A percentile compares a stretch with the other conserved stretches of the same genome.
phyloP scores from a whole-genome alignment of 2,329 filamentous ascomycete species.

The Aureobasidium sp. region DNA sequence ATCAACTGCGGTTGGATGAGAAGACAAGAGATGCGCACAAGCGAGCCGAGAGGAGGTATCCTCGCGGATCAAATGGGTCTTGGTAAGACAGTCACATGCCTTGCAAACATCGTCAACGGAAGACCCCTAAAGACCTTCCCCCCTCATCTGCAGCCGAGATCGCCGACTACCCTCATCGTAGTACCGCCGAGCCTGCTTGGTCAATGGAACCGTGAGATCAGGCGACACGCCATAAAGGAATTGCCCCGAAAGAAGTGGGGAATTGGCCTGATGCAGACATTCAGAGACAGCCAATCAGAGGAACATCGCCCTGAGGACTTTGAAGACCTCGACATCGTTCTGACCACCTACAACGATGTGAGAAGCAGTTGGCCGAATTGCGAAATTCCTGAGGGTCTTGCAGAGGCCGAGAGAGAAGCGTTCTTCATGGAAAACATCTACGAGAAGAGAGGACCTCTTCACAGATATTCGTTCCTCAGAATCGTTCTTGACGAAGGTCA shows the following conservation, averaged over 20 bases:
- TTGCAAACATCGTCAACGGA: conserved; percentile 38
- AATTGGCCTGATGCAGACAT: conserved; percentile 15
- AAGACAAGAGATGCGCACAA: conserved; percentile 34
- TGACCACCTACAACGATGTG: conserved; percentile 38
- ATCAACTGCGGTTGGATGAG: conserved; percentile 48
- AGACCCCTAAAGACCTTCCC: conserved; percentile 13
- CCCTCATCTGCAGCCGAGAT: neutral
- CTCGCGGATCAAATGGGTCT: conserved; percentile 36
- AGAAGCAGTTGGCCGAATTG: conserved; percentile 24
- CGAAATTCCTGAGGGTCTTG: neutral
- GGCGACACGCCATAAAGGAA: conserved; percentile 16
- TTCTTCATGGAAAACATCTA: conserved; percentile 29
- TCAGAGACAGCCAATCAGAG: neutral
- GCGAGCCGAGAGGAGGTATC: conserved; percentile 28
- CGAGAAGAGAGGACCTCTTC: conserved; percentile 29
- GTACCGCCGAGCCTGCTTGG: conserved; percentile 27
- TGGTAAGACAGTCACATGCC: conserved; percentile 33
- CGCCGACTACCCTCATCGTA: conserved; percentile 35
- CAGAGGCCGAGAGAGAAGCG: conserved; percentile 26
- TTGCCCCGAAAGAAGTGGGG: neutral
- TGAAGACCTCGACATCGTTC: conserved; percentile 20
- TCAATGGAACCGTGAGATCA: conserved; percentile 31
- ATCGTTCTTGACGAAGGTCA: conserved; percentile 52
- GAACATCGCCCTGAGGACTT: neutral
- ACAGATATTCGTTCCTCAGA: conserved; percentile 38